Percentiles rank a stretch among this genome's conserved stretches.
Evolutionary conservation across 371 early-diverging fungal species (phyloP).

Genomic region (Rhizopus stolonifer): DNA sequence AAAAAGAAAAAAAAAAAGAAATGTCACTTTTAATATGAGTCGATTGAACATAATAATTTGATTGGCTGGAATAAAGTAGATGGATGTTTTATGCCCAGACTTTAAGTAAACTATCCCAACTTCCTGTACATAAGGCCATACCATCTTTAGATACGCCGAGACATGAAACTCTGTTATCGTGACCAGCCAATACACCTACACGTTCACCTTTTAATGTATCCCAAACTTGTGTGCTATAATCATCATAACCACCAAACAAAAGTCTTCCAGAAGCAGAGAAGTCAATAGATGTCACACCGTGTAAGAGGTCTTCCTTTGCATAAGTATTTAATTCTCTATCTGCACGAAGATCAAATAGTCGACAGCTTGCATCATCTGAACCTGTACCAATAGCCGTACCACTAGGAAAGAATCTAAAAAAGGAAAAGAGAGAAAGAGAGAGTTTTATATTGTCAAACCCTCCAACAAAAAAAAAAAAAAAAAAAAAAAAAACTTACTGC

Average conservation of each 20-base stretch:
- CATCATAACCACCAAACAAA: constrained; percentile 97
- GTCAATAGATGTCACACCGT: constrained; percentile 95
- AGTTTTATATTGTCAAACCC: neutral
- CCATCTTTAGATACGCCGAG: constrained; percentile 95
- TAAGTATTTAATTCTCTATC: constrained; percentile 95
- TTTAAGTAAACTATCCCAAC: constrained; percentile 96
- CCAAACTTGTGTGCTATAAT: constrained; percentile 98
- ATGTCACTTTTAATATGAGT: too few species aligned
- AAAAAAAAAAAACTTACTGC: too few species aligned
- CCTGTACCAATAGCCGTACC: constrained; percentile 97
- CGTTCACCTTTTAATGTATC: constrained; percentile 94
- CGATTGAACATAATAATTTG: neutral
- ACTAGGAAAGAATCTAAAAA: constrained; percentile 87
- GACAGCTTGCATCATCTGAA: constrained; percentile 96
- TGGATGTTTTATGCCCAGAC: constrained; percentile 29
- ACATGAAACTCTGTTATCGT: constrained; percentile 97
- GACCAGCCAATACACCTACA: constrained; percentile 92
- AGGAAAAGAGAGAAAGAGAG: neutral
- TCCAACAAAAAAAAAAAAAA: neutral
- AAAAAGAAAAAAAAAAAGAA: constrained; percentile 2
- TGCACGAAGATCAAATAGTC: constrained; percentile 94
- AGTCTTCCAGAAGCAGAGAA: constrained; percentile 94
- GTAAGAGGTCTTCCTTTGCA: constrained; percentile 91
- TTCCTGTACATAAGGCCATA: constrained; percentile 96
- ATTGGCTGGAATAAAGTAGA: neutral